Conservation (phyloP, 352 stramenopile genomes). For the Phytophthora cryptogea region DNA sequence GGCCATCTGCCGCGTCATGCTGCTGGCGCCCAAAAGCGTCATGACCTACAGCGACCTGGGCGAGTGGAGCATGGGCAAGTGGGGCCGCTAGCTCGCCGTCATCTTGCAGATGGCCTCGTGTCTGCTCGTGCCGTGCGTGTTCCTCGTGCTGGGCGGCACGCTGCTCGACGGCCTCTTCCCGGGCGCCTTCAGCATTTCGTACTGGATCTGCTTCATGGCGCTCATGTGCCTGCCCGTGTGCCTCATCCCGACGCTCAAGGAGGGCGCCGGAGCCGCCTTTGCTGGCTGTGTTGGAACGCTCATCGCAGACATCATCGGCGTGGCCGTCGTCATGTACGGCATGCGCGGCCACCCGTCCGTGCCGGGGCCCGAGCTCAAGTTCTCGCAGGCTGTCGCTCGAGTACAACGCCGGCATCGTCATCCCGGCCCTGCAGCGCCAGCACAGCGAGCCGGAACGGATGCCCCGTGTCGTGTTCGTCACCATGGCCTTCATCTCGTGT, state of each 20-base stretch:
- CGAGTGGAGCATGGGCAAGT: conserved; percentile 37
- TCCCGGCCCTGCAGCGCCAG: no score
- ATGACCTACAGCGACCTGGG: conserved; percentile 45
- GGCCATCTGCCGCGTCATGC: conserved; percentile 34
- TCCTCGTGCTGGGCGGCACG: conserved; percentile 28
- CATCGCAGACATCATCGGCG: conserved; percentile 37
- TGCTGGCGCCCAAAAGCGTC: conserved; percentile 29
- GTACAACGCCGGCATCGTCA: no score
- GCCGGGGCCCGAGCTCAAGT: no score
- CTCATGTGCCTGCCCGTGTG: conserved; percentile 41
- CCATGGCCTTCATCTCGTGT: conserved; percentile 27
- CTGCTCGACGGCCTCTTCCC: conserved; percentile 28
- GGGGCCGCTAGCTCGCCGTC: conserved; percentile 44
- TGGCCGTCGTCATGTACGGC: conserved; percentile 28
- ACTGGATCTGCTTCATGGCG: conserved; percentile 50
- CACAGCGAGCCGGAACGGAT: no score
- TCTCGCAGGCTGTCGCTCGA: no score
- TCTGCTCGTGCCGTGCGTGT: conserved; percentile 31
- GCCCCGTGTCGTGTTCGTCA: no score
- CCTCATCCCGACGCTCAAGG: conserved; percentile 33
- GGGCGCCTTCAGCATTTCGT: conserved; percentile 27
- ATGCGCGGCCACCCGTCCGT: conserved; percentile 22
- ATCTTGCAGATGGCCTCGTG: conserved; percentile 43
- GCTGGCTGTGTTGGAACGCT: conserved; percentile 37
- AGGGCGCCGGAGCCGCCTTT: conserved; percentile 37